Evolutionary conservation across 2,329 filamentous ascomycete genomes (phyloP), one percentile per base, ranked within the genome.

Genomic region (Zymoseptoria brevis): DNA sequence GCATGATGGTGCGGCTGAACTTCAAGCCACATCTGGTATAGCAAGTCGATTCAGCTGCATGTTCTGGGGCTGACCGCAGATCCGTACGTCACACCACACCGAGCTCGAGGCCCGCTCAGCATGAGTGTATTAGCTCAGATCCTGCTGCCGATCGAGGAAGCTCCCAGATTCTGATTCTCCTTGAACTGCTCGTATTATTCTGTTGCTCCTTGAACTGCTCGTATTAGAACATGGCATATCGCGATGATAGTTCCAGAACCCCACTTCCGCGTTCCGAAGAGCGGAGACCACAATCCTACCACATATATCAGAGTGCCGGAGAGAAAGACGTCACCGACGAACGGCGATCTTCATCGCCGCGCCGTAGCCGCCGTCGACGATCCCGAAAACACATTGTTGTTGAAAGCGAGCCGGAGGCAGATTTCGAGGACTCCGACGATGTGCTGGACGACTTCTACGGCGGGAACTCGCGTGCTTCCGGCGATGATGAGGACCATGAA

Each of bases 361-460:
- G 16, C 16, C 35, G 35, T n/a, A 45, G 35, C 16, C 35, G 35
- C 7, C 35, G 35, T 13, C 35, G 35, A n/a, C 35, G 35, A 13
- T n/a, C 35, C 13, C 35, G 35, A 45, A 45, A 45, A n/a, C 35
- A 45, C 13, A n/a, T 45, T n/a, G 35, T 45, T 7, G 35, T 7
- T 45, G 35, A 45, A 45, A 16, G 16, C 5, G 35, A 45, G 35
- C 35, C 35, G 16, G 35, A 16, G 35, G 35, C 35, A n/a, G 35
- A 45, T n/a, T 45, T 45, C 45, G 57, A 62, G 57, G 57, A 62
- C 29, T 57, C 54, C 3, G 60, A 62, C 22, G 57, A 62, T 57
- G 48, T 60, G 5, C 57, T 62, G 3, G 57, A 59, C 26, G 60
- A 62, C 22, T 62, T 59, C 49, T 62, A 59, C 53, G 60, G 57